Evolutionary conservation across 2,329 filamentous ascomycete species (phyloP).

Genomic region (Ophiostoma pallidulum): DNA sequence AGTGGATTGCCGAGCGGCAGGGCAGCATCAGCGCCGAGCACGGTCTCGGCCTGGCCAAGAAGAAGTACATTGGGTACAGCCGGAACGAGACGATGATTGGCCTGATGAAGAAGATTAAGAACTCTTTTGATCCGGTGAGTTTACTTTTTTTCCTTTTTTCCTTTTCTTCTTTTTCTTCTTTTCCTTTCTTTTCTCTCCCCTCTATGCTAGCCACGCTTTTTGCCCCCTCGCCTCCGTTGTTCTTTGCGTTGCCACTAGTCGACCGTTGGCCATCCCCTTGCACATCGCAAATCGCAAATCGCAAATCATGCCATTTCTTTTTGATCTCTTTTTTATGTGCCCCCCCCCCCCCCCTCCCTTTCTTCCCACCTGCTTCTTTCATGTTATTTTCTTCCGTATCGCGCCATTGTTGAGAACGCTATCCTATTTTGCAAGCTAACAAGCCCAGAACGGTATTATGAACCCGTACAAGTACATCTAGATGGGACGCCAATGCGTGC

Average conservation of each 20-base stretch:
- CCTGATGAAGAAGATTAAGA: conserved; percentile 93
- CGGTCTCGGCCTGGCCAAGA: conserved; percentile 88
- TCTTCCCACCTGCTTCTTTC: background rate
- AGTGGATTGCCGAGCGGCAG: conserved; percentile 82
- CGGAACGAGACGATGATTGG: conserved; percentile 76
- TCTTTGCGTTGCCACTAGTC: no score
- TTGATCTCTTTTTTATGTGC: no score
- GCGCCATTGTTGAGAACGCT: no score
- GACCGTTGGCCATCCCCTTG: no score
- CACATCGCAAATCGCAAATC: no score
- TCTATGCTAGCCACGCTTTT: background rate
- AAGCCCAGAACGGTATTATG: conserved; percentile 82
- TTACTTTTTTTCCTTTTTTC: no score
- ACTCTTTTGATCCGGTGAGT: conserved; percentile 85
- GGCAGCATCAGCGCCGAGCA: conserved; percentile 97
- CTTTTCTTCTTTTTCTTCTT: conserved; percentile 8
- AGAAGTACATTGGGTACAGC: conserved; percentile 90
- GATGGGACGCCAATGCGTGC: no score
- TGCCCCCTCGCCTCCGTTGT: background rate
- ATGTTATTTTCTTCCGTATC: background rate
- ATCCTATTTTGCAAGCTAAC: conserved; percentile 9
- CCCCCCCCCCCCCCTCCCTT: no score
- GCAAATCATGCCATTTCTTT: no score
- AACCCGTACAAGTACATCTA: conserved; percentile 96
- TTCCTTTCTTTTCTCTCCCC: background rate